Percentiles rank a stretch among this genome's conserved stretches.
phyloP scores from a whole-genome alignment of 192 early-diverging fungal species.

The Rhizophagus prolifer region DNA sequence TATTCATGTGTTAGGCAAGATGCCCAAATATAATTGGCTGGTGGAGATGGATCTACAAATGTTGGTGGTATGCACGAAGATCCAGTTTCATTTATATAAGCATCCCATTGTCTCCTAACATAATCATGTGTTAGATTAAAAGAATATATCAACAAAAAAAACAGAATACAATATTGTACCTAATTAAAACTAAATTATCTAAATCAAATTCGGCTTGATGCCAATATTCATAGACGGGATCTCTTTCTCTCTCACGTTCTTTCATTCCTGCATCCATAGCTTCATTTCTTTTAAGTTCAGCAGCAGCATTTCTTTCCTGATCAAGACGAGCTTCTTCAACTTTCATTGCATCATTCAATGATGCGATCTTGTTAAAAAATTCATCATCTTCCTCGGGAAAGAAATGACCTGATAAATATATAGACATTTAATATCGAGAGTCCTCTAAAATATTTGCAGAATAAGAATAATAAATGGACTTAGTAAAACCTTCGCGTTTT shows the following conservation, averaged over 20 bases:
- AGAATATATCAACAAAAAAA: background rate
- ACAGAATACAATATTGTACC: conserved; percentile 9
- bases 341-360: conserved; percentile 32
- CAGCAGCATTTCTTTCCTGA: conserved; percentile 24
- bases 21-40: conserved; percentile 42
- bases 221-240: conserved; percentile 33
- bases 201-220: conserved; percentile 32
- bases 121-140: background rate
- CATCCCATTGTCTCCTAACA: conserved; percentile 34
- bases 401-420: conserved; percentile 32
- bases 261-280: conserved; percentile 30
- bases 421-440: background rate
- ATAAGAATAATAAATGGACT: background rate
- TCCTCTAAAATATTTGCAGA: background rate
- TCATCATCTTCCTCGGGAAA: conserved; percentile 39
- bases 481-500: conserved; percentile 30
- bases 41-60: conserved; percentile 35
- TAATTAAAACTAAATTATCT: conserved; percentile 28
- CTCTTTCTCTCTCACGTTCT: conserved; percentile 33
- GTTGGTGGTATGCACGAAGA: conserved; percentile 32
- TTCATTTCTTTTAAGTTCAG: conserved; percentile 29
- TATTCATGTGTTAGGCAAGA: conserved; percentile 27
- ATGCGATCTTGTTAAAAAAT: conserved; percentile 35
- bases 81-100: conserved; percentile 24
- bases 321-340: conserved; percentile 28